Conservation (phyloP, 495 filamentous ascomycete genomes). For the Talaromyces liani region DNA sequence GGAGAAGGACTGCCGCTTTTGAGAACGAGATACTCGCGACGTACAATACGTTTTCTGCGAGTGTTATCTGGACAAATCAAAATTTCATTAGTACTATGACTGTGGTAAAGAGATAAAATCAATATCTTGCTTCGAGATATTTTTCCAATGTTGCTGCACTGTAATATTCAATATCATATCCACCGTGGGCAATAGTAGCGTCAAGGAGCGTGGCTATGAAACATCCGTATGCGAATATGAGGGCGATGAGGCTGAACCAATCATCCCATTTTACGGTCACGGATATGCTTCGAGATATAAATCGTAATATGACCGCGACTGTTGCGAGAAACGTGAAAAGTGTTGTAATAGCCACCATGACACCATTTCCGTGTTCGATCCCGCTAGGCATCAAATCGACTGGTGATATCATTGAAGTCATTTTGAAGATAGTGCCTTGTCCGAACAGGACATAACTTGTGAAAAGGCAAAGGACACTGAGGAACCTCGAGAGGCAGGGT, state of each 20-base stretch:
- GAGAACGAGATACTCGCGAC: slow-evolving; percentile 14
- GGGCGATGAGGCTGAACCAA: slow-evolving; percentile 1
- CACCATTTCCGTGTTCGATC: slow-evolving; percentile 1
- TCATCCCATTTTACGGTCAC: slow-evolving; percentile 1
- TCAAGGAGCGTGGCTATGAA: slow-evolving; percentile 1
- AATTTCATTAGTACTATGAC: slow-evolving; percentile 1
- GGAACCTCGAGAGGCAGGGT: background rate
- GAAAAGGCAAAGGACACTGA: slow-evolving; percentile 1
- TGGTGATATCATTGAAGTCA: slow-evolving; percentile 1
- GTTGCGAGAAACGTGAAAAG: slow-evolving; percentile 15
- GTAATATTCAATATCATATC: slow-evolving; percentile 1
- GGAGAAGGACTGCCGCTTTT: slow-evolving; percentile 30
- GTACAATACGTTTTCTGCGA: slow-evolving; percentile 23
- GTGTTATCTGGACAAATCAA: slow-evolving; percentile 17
- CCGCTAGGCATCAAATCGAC: slow-evolving; percentile 1
- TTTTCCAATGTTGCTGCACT: slow-evolving; percentile 2
- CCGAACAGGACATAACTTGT: background rate
- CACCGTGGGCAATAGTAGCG: background rate
- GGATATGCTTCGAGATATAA: slow-evolving; percentile 15
- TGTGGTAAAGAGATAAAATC: slow-evolving; percentile 1
- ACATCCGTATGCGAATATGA: background rate
- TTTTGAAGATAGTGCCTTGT: slow-evolving; percentile 1
- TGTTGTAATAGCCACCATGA: slow-evolving; percentile 1
- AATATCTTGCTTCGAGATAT: background rate
- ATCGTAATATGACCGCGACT: slow-evolving; percentile 20